Evolutionary conservation across 192 early-diverging fungal species (phyloP).

Genomic region (Chytriomyces confervae): DNA sequence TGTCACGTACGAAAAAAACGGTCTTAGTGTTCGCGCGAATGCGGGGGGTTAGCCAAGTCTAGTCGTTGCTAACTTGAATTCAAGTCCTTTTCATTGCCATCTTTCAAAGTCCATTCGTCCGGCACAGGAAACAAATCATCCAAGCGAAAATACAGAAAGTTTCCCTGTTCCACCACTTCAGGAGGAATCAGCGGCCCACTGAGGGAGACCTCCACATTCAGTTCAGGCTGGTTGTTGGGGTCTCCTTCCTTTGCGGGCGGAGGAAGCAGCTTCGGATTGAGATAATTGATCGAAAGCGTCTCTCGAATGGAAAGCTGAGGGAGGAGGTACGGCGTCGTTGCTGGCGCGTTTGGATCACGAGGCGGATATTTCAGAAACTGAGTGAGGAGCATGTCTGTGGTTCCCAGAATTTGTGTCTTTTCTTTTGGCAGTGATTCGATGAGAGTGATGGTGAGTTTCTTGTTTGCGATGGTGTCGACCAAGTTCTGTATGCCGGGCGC

Average conservation of each 20-base stretch:
- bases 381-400: constrained; percentile 50
- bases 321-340: constrained; percentile 38
- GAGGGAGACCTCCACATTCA: constrained; percentile 57
- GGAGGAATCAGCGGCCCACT: constrained; percentile 50
- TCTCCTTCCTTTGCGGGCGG: constrained; percentile 47
- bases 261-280: constrained; percentile 53
- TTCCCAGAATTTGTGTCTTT: constrained; percentile 62
- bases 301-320: constrained; percentile 41
- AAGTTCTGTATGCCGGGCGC: constrained; percentile 41
- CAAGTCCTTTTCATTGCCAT: constrained; percentile 66
- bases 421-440: constrained; percentile 69
- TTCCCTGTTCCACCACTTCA: constrained; percentile 55
- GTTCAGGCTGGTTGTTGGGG: constrained; percentile 39
- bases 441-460: constrained; percentile 53
- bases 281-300: constrained; percentile 47
- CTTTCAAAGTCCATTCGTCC: constrained; percentile 67
- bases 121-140: constrained; percentile 61
- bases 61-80: constrained; percentile 55
- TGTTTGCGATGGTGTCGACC: constrained; percentile 63
- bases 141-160: constrained; percentile 55
- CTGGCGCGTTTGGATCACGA: constrained; percentile 46
- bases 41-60: background rate
- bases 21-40: background rate
- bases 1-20: constrained; percentile 12
- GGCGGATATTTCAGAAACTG: constrained; percentile 53